Evolutionary conservation across 2,329 filamentous ascomycete species (phyloP).

Genomic region (Colletotrichum sp.): DNA sequence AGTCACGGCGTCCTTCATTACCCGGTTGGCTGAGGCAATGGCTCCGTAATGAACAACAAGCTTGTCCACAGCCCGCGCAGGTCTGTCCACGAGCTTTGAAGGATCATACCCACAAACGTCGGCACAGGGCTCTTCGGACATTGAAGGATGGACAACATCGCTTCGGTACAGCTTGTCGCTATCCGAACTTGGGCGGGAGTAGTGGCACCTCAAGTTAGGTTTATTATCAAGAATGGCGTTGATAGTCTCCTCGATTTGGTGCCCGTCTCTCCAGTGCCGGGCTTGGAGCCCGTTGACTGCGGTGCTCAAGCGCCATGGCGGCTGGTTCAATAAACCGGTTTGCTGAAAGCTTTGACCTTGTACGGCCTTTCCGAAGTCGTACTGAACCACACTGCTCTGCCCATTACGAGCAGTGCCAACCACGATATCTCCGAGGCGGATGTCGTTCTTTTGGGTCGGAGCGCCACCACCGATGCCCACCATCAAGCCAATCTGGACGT

Average conservation of each 20-base stretch:
- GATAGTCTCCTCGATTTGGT: conserved; percentile 18
- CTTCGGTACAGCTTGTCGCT: conserved; percentile 10
- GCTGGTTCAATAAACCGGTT: conserved; percentile 22
- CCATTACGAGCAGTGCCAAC: background rate
- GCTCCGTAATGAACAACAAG: conserved; percentile 1
- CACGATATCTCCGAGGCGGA: conserved; percentile 30
- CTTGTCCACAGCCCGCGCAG: background rate
- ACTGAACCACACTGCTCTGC: conserved; percentile 27
- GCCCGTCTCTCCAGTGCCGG: too few species aligned
- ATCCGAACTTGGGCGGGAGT: background rate
- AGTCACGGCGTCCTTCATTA: conserved; percentile 25
- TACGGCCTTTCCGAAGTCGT: conserved; percentile 28
- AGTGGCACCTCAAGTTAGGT: too few species aligned
- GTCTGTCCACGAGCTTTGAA: background rate
- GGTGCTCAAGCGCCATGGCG: too few species aligned
- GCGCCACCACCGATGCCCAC: conserved; percentile 41
- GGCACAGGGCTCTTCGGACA: background rate
- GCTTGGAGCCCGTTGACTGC: too few species aligned
- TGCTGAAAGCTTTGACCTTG: conserved; percentile 20
- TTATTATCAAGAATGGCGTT: background rate
- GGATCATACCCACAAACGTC: conserved; percentile 1
- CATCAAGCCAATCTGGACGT: conserved; percentile 34
- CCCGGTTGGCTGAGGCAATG: conserved; percentile 18
- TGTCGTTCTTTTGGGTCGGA: conserved; percentile 36
- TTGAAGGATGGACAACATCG: background rate